A percentile compares a stretch with the other conserved stretches of the same genome.
These are phyloP conservation scores for Microascus cirrosus DNA, from an alignment of 2,329 filamentous ascomycete species.

Conservation along the genomic window DNA sequence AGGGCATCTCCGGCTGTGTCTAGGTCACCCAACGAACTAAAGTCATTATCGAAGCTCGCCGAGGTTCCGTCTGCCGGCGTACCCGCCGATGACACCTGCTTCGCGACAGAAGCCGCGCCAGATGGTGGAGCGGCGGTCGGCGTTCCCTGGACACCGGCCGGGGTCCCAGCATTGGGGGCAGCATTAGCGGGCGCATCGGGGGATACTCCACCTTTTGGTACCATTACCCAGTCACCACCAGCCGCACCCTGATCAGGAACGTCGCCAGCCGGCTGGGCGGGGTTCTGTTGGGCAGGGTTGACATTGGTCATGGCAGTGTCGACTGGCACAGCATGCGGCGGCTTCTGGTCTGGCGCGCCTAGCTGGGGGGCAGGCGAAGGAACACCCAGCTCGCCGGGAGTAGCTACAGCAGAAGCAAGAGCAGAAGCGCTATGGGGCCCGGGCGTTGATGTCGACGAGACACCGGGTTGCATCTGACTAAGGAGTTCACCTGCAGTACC, in stretches of 20 bases:
- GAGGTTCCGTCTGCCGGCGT: conserved; percentile 30
- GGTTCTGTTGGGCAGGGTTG: conserved; percentile 20
- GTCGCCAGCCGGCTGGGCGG: conserved; percentile 31
- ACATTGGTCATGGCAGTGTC: conserved; percentile 45
- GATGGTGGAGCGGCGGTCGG: conserved; percentile 2
- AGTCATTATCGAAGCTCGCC: conserved; percentile 41
- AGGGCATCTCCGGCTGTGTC: conserved; percentile 64
- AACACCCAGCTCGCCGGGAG: conserved; percentile 37
- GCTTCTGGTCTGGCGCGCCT: conserved; percentile 11
- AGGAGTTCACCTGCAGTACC: conserved; percentile 53
- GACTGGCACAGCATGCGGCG: conserved; percentile 5
- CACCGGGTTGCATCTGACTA: conserved; percentile 56
- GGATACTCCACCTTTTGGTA: conserved; percentile 49
- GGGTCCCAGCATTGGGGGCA: background rate
- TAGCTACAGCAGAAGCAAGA: conserved; percentile 43
- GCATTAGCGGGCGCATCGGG: conserved; percentile 18
- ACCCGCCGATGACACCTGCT: conserved; percentile 27
- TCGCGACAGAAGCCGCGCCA: conserved; percentile 14
- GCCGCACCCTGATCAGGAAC: conserved; percentile 38
- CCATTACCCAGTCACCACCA: conserved; percentile 63
- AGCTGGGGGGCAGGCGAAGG: conserved; percentile 29
- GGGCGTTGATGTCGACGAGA: conserved; percentile 49
- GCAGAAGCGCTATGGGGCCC: conserved; percentile 33
- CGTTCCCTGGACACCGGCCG: background rate
- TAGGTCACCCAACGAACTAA: conserved; percentile 51